Evolutionary conservation across 495 filamentous ascomycete genomes (phyloP).

Genomic region (Neurospora hispaniola): DNA sequence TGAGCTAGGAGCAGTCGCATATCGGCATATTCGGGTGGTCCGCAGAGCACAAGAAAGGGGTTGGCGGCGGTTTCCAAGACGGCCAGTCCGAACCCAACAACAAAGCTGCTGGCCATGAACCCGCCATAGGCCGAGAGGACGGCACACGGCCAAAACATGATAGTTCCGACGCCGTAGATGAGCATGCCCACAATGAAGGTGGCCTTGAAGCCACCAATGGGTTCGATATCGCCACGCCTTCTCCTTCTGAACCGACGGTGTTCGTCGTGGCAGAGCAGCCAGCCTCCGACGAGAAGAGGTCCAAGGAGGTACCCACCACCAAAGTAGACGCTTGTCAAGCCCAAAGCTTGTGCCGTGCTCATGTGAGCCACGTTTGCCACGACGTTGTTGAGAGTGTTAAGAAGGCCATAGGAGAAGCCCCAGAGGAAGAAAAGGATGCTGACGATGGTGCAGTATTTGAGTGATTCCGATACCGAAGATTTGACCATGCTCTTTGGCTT

Average conservation of each 20-base stretch:
- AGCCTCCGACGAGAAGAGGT: slow-evolving; percentile 54
- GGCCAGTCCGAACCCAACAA: slow-evolving; percentile 58
- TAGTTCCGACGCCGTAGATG: slow-evolving; percentile 49
- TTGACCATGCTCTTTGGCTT: slow-evolving; percentile 68
- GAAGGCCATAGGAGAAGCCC: slow-evolving; percentile 79
- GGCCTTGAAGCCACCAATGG: slow-evolving; percentile 42
- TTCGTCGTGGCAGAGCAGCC: slow-evolving; percentile 50
- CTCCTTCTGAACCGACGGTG: slow-evolving; percentile 22
- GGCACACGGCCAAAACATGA: slow-evolving; percentile 53
- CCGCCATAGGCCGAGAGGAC: slow-evolving; percentile 52
- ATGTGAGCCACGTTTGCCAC: slow-evolving; percentile 35
- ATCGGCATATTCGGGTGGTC: slow-evolving; percentile 41
- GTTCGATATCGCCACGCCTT: slow-evolving; percentile 6
- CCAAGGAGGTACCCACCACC: slow-evolving; percentile 52
- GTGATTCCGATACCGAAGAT: slow-evolving; percentile 32
- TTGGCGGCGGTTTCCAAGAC: slow-evolving; percentile 67
- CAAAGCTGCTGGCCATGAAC: slow-evolving; percentile 59
- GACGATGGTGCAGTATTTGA: slow-evolving; percentile 48
- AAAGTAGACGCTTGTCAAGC: slow-evolving; percentile 30
- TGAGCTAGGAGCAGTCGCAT: slow-evolving; percentile 57
- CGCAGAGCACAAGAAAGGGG: slow-evolving; percentile 43
- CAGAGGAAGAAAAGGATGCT: slow-evolving; percentile 78
- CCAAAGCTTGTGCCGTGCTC: slow-evolving; percentile 23
- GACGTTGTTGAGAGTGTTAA: slow-evolving; percentile 50
- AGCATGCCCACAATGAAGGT: slow-evolving; percentile 50